A percentile compares a stretch with the other conserved stretches of the same genome.
phyloP scores from a whole-genome alignment of 2,329 filamentous ascomycete genomes.

The Trichoderma pleuroti region DNA sequence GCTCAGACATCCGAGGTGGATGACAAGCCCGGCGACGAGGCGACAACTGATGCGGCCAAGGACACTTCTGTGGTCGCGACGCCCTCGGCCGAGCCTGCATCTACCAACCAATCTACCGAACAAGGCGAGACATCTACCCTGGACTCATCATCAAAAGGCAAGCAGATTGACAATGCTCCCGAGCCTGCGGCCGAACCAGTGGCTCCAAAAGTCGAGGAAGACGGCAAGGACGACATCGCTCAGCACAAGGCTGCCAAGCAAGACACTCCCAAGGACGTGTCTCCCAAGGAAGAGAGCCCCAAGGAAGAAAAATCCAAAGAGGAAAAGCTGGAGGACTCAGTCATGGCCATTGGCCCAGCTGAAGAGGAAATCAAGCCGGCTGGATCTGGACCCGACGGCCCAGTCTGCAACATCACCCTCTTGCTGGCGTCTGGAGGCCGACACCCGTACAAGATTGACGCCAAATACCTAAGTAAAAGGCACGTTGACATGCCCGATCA shows the following conservation, averaged over 20 bases:
- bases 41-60: background rate
- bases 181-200: slow-evolving; percentile 26
- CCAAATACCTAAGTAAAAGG: slow-evolving; percentile 77
- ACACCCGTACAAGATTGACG: slow-evolving; percentile 87
- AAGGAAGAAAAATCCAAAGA: slow-evolving; percentile 4
- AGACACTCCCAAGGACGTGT: background rate
- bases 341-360: slow-evolving; percentile 43
- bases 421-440: slow-evolving; percentile 76
- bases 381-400: slow-evolving; percentile 33
- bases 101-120: slow-evolving; percentile 26
- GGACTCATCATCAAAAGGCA: slow-evolving; percentile 32
- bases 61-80: slow-evolving; percentile 21
- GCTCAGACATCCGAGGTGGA: slow-evolving; percentile 22
- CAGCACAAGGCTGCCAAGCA: background rate
- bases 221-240: background rate
- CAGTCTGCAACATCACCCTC: slow-evolving; percentile 71
- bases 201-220: slow-evolving; percentile 14
- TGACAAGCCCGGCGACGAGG: slow-evolving; percentile 4
- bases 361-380: slow-evolving; percentile 41
- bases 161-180: slow-evolving; percentile 30
- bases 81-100: slow-evolving; percentile 21
- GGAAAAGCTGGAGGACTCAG: slow-evolving; percentile 31
- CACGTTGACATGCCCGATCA: slow-evolving; percentile 71
- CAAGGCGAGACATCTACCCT: slow-evolving; percentile 23
- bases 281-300: slow-evolving; percentile 25